Base-by-base conservation (phyloP, 2,329 filamentous ascomycete species). In the Pseudocercospora fuligena region DNA sequence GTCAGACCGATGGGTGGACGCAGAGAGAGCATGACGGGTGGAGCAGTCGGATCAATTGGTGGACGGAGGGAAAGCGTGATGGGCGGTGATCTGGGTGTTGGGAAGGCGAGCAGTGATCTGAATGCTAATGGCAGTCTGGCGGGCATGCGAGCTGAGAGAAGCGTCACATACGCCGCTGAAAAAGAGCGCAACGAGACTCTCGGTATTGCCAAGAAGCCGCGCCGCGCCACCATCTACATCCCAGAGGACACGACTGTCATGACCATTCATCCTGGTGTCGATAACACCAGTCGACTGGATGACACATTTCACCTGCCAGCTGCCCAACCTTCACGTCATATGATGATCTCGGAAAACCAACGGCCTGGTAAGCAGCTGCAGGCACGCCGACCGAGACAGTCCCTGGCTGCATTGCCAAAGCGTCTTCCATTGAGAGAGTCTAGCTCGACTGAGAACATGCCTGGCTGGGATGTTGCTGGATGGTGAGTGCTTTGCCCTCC, bases 191-290 rank as follows among this genome's bases (percentile, higher is more conserved):
- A 25, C 33, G 61, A 31, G 27, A 31, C 59, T 40, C 16, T 62
- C 14, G 51, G 29, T 12, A 49, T 46, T 33, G 40, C 33, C 19
- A 70, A 82, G 70, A 79, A 82, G 19, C 77, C 78, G 4, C 77
- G 83, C 61, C 76, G 83, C 65, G 77, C 81, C 65, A 85, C 83
- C 2, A 85, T 85, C 54, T 85, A 83, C 70, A 78, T 85, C 12
- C 83, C 83, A 11, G 83, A 85, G 31, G 82, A 85, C 64, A 86
- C 83, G 5, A 83, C 82, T 1, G 76, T 85, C 27, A 75, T 84
- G 69, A 85, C 83, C 0, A 84, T 85, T 53, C 83, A 85, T 70
- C 83, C 84, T 3, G 83, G 83, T 47, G 79, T 80, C 16, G 29
- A 61, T 14, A 72, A 69, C 4, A 74, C 73, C 2, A 69, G 67